Base-by-base conservation (phyloP, 192 early-diverging fungal genomes). In the Podila epigama region DNA sequence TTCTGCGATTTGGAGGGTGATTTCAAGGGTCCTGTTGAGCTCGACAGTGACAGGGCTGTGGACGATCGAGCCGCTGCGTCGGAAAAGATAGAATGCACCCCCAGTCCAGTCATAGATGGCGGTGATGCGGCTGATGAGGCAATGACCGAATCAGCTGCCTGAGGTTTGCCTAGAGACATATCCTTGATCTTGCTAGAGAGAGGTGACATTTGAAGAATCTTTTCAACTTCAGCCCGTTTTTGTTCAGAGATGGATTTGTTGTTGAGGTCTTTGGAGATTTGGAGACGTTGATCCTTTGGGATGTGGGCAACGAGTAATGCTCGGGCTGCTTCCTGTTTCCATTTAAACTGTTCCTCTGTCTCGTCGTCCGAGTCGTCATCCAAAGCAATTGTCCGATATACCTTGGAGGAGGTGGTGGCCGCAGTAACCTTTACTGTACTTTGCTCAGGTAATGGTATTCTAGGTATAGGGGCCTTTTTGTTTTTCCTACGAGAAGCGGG, bases 171-270 rank as follows among this genome's bases (percentile, higher is more conserved):
- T n/a, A n/a, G n/a, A n/a, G 53, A 58, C 66, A 77, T 56, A 33
- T 53, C 53, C 2, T 61, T 52, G 13, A 77, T 67, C 25, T 55
- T 58, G 35, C 31, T 77, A 36, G 73, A 77, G 0, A 77, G 50
- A 2, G 73, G 73, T 1, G 44, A 44, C 53, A 77, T 68, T 22
- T 58, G 73, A 10, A 56, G n/a, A 1, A 51, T 20, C 39, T 41
- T 40, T n/a, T 63, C 60, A 13, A 69, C 20, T 28, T 58, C 65
- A 1, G 35, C 10, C 5, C 53, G 40, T 11, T 44, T 28, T 5
- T 34, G 54, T 15, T 22, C 8, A 1, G 65, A 28, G 2, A 56
- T 57, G n/a, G 52, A 20, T 20, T 44, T 44, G 63, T n/a, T 50
- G 32, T 44, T 32, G 39, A 32, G 18, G 2, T 42, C 29, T 31